Evolutionary conservation across 2,329 filamentous ascomycete species (phyloP), one percentile per base, ranked within the genome.

Genomic region (Blastomyces parvus): DNA sequence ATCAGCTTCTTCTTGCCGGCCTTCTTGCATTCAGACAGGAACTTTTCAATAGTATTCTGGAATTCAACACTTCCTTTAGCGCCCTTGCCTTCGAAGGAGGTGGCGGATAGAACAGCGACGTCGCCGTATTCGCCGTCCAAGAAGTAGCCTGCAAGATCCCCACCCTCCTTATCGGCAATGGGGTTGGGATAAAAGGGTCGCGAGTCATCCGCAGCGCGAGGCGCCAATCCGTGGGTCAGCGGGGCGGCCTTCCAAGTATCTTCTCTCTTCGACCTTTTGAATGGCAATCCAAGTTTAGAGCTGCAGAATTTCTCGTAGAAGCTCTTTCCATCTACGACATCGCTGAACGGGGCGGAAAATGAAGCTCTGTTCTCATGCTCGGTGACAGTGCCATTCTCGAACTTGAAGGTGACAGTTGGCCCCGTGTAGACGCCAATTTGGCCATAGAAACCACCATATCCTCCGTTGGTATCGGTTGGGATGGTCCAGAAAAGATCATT

Each of bases 1-100:
- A 89, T 78, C 5, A 89, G 76, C 70, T 83, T 86, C n/a, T 77
- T 83, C 70, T 85, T 86, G 1, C 79, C 77, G 1, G 76, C 75
- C 1, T 71, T 66, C 52, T 79, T 78, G 14, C 79, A 79, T 50
- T 76, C 73, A 0, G 76, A 72, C 19, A 86, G 75, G 67, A 86
- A 81, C 8, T 74, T 64, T 8, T 77, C 69, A 63, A 80, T 73
- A 0, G 73, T 67, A 59, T 74, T 69, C 60, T 77, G 75, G 63
- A 78, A 81, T 4, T 71, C 68, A 14, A 61, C n/a, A 11, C 14
- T 19, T 68, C 66, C 61, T 63, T 67, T 19, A 5, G 27, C 13
- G 70, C 69, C 1, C 70, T 17, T 3, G 9, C 59, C 69, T 2
- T 61, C 55, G 62, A 81, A 82, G 8, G 71, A 74, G 1, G 74